A percentile compares a stretch with the other conserved stretches of the same genome.
Conservation (phyloP, 176 grass and related monocot genomes). For the Tillandsia leiboldiana region DNA sequence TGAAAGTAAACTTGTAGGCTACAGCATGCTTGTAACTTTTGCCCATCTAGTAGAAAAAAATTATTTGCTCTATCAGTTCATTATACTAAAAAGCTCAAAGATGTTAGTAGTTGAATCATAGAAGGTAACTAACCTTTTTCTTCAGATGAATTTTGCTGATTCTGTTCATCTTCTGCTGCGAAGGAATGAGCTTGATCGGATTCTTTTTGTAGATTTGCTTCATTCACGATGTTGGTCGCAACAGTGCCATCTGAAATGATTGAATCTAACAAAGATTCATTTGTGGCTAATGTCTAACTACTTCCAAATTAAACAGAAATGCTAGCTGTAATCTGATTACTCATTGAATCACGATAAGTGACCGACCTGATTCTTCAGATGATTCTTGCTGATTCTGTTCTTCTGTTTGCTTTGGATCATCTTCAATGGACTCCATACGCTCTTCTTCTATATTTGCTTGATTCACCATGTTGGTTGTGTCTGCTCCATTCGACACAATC, state of each 20-base stretch:
- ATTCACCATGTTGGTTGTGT: background rate
- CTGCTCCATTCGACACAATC: background rate
- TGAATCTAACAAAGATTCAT: background rate
- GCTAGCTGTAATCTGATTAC: too few relatives aligned
- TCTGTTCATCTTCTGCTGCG: background rate
- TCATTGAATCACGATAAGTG: too few relatives aligned
- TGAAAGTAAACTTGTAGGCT: too few relatives aligned
- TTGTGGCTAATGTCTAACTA: background rate
- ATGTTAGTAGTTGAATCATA: background rate
- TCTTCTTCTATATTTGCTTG: background rate
- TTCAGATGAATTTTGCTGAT: background rate
- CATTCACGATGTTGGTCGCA: background rate
- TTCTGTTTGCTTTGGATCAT: too few relatives aligned
- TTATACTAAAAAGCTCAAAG: background rate
- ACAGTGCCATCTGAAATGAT: background rate
- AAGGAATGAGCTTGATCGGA: background rate
- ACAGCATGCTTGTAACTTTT: too few relatives aligned
- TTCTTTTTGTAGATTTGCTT: background rate
- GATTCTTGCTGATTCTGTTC: too few relatives aligned
- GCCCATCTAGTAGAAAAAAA: too few relatives aligned
- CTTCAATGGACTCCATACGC: too few relatives aligned
- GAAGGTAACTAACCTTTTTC: background rate
- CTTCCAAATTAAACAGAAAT: background rate
- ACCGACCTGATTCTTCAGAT: too few relatives aligned
- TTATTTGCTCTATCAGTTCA: background rate